Evolutionary conservation across 495 filamentous ascomycete species (phyloP).

Genomic region (Talaromyces borbonicus): DNA sequence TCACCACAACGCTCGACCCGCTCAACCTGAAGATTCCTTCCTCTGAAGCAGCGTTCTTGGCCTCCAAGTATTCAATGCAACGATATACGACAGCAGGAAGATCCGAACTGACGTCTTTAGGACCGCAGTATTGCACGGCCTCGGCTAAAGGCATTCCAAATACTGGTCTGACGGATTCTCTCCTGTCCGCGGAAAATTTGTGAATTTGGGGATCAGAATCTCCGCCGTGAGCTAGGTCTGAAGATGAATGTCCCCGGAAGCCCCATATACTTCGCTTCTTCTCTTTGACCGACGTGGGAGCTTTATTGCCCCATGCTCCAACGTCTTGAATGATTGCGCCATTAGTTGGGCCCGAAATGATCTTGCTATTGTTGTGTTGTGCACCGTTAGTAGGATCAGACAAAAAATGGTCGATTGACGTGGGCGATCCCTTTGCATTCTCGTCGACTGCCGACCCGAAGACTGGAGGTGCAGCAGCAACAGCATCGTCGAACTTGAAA

Average conservation of each 20-base stretch:
- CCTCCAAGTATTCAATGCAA: constrained; percentile 85
- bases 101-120: constrained; percentile 56
- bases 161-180: constrained; percentile 55
- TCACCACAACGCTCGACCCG: constrained; percentile 90
- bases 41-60: constrained; percentile 71
- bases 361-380: constrained; percentile 36
- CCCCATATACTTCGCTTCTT: constrained; percentile 94
- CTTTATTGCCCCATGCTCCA: constrained; percentile 78
- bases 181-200: constrained; percentile 33
- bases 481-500: constrained; percentile 76
- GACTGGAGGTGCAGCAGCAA: constrained; percentile 60
- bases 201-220: constrained; percentile 18
- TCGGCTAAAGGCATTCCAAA: constrained; percentile 85
- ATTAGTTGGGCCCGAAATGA: constrained; percentile 84
- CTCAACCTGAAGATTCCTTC: constrained; percentile 96
- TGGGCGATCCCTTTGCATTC: constrained; percentile 25
- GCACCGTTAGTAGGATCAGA: constrained; percentile 13
- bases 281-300: constrained; percentile 52
- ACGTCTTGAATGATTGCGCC: constrained; percentile 76
- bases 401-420: constrained; percentile 15
- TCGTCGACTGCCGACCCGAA: constrained; percentile 43
- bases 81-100: constrained; percentile 95
- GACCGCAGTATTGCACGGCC: constrained; percentile 71
- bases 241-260: constrained; percentile 61
- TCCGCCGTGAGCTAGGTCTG: constrained; percentile 38